phyloP scores from a whole-genome alignment of 805 yeast species.

The Candida pseudoglaebosa region DNA sequence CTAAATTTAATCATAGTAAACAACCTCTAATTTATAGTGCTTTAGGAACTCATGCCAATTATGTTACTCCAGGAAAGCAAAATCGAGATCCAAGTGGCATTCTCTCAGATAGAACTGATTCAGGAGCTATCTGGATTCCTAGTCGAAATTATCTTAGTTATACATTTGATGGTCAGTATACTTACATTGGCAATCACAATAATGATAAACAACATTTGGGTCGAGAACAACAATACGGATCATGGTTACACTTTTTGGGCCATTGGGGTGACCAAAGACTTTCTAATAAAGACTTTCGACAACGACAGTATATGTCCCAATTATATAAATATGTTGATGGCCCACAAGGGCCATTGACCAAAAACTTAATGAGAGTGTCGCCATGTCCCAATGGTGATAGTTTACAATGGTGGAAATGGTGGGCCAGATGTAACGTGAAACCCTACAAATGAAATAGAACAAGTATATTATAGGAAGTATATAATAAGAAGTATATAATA shows the following conservation, averaged over 20 bases:
- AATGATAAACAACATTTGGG: conserved; percentile 43
- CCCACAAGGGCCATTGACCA: conserved; percentile 81
- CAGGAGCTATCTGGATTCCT: conserved; percentile 95
- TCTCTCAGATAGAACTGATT: conserved; percentile 85
- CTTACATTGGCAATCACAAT: conserved; percentile 37
- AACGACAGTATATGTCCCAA: conserved; percentile 73
- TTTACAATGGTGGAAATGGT: conserved; percentile 86
- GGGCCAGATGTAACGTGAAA: conserved; percentile 75
- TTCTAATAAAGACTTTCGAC: conserved; percentile 65
- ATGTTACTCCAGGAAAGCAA: conserved; percentile 89
- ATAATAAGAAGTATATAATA: too few relatives aligned
- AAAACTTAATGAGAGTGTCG: conserved; percentile 63
- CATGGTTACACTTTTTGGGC: conserved; percentile 76
- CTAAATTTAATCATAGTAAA: conserved; percentile 45
- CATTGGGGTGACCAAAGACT: conserved; percentile 87
- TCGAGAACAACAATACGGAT: conserved; percentile 50
- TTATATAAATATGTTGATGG: conserved; percentile 90
- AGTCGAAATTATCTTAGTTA: conserved; percentile 74
- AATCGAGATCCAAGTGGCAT: conserved; percentile 93
- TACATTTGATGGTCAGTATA: conserved; percentile 58
- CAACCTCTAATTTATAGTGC: conserved; percentile 82
- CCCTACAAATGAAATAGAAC: too few relatives aligned
- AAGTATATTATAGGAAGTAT: too few relatives aligned
- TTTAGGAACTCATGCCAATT: conserved; percentile 94
- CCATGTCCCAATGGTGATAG: conserved; percentile 60